phyloP scores from a whole-genome alignment of 805 yeast genomes.

The Pichia thaimueangensis region DNA sequence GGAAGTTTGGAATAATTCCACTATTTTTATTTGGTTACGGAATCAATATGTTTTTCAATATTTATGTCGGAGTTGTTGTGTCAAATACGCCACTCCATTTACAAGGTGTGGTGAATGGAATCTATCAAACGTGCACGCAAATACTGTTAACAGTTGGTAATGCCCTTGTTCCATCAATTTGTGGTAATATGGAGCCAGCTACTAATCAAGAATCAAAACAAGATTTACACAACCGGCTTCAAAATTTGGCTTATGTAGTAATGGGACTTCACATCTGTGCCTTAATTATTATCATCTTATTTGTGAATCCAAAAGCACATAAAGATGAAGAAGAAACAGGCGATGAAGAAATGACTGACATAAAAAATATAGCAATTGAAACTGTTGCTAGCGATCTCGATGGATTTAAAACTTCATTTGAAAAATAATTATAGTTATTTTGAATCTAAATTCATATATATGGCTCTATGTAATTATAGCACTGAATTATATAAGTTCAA shows the following conservation, averaged over 20 bases:
- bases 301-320: too few species aligned
- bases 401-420: too few species aligned
- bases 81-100: conserved; percentile 18
- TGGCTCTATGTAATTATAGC: too few species aligned
- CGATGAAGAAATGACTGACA: too few species aligned
- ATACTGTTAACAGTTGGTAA: conserved; percentile 14
- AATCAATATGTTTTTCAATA: conserved; percentile 29
- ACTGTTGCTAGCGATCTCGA: too few species aligned
- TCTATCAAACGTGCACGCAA: conserved; percentile 15
- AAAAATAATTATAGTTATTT: too few species aligned
- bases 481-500: too few species aligned
- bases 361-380: too few species aligned
- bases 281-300: too few species aligned
- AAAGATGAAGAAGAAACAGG: too few species aligned
- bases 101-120: conserved; percentile 18
- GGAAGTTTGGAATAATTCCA: conserved; percentile 24
- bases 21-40: conserved; percentile 17
- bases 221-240: conserved; percentile 5
- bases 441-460: too few species aligned
- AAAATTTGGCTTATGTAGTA: conserved; percentile 1
- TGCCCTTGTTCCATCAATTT: conserved; percentile 15
- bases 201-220: neutral
- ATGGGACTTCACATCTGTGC: conserved; percentile 9
- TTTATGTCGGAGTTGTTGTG: conserved; percentile 29
- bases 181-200: conserved; percentile 11